Evolutionary conservation across 2,329 filamentous ascomycete genomes (phyloP).

Genomic region (Thelonectria discophora): DNA sequence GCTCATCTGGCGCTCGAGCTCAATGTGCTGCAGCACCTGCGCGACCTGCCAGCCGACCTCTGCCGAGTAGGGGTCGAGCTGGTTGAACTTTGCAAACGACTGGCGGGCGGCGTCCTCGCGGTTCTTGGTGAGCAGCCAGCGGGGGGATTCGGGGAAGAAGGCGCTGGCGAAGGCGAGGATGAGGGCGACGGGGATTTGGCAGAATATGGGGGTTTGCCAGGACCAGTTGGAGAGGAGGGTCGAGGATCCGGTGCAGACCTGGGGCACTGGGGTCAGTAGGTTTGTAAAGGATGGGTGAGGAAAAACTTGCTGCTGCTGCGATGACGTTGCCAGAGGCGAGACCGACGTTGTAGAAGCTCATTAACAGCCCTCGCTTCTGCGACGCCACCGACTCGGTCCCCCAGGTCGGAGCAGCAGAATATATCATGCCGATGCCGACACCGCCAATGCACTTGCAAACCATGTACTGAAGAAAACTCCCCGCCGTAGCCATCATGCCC

Average conservation of each 20-base stretch:
- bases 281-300: no score
- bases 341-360: constrained; percentile 13
- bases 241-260: constrained; percentile 4
- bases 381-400: constrained; percentile 4
- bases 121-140: constrained; percentile 6
- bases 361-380: constrained; percentile 4
- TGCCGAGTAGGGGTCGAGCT: not conserved
- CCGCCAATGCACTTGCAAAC: constrained; percentile 14
- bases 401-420: not conserved
- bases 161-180: not conserved
- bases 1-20: not conserved
- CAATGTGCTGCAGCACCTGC: not conserved
- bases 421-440: constrained; percentile 3
- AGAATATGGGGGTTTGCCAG: constrained; percentile 8
- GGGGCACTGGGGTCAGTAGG: no score
- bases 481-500: constrained; percentile 7
- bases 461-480: constrained; percentile 7
- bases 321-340: constrained; percentile 7
- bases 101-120: not conserved
- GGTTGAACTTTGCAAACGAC: constrained; percentile 1
- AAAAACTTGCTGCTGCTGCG: not conserved
- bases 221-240: constrained; percentile 6
- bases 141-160: constrained; percentile 13
- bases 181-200: not conserved
- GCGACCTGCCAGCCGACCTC: not conserved